phyloP scores from a whole-genome alignment of 306 rosid species.

The Quercus ilex region DNA sequence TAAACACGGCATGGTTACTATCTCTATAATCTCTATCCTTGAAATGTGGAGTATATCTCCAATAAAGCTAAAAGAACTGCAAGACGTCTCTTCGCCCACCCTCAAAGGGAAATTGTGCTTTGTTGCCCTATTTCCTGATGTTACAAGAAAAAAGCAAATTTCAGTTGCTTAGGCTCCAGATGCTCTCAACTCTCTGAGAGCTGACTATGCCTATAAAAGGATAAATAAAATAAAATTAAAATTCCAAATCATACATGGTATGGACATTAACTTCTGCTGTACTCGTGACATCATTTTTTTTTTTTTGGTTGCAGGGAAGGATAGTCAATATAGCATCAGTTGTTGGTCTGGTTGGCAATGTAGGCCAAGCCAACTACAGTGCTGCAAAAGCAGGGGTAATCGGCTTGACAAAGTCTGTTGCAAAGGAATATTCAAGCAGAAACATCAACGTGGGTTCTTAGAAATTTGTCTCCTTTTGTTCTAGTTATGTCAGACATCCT shows the following conservation, averaged over 20 bases:
- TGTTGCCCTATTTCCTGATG: background rate
- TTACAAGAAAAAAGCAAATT: background rate
- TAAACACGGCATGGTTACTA: background rate
- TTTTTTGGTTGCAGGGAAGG: constrained; percentile 65
- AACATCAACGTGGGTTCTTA: constrained; percentile 62
- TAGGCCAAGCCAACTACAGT: constrained; percentile 96
- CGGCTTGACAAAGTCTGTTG: constrained; percentile 86
- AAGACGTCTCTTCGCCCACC: no score
- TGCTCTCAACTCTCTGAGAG: background rate
- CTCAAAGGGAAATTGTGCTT: background rate
- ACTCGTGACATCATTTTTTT: background rate
- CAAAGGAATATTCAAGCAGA: constrained; percentile 89
- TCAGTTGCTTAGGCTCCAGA: background rate
- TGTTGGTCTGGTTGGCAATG: constrained; percentile 91
- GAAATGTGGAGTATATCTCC: background rate
- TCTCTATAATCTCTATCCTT: background rate
- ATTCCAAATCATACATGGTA: background rate
- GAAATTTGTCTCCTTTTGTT: background rate
- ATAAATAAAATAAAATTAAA: background rate
- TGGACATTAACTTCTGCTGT: background rate
- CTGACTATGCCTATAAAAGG: background rate
- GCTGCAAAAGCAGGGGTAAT: constrained; percentile 99
- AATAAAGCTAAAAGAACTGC: background rate
- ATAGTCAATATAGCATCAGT: constrained; percentile 91
- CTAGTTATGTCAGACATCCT: background rate